Conservation (phyloP, 2,329 filamentous ascomycete genomes). For the Leptodontidium sp. region DNA sequence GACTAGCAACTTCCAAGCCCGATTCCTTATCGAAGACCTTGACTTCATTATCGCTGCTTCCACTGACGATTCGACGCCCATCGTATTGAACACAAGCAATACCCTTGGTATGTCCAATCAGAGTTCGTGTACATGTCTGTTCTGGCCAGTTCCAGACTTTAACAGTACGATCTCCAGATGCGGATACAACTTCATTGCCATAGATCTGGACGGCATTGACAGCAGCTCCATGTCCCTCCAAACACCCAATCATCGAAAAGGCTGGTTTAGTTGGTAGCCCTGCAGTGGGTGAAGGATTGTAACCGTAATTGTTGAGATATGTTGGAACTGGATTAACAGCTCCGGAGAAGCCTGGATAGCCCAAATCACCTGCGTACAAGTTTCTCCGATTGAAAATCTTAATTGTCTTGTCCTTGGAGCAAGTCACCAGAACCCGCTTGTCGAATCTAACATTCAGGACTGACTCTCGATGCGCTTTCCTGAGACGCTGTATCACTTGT, state of each 20-base stretch:
- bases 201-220: conserved; percentile 96
- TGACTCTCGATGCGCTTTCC: conserved; percentile 83
- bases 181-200: conserved; percentile 87
- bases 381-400: conserved; percentile 90
- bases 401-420: conserved; percentile 96
- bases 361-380: conserved; percentile 67
- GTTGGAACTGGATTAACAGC: conserved; percentile 61
- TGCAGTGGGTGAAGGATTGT: conserved; percentile 54
- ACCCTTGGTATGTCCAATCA: conserved; percentile 89
- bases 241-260: conserved; percentile 78
- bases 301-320: conserved; percentile 62
- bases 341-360: conserved; percentile 54
- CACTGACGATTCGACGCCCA: conserved; percentile 89
- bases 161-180: conserved; percentile 91
- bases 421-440: conserved; percentile 89
- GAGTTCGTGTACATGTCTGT: conserved; percentile 77
- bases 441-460: conserved; percentile 95
- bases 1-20: conserved; percentile 86
- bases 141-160: conserved; percentile 94
- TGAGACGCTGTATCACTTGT: conserved; percentile 77
- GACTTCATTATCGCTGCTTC: conserved; percentile 94
- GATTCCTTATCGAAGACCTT: conserved; percentile 92
- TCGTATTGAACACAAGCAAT: conserved; percentile 99
- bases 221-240: conserved; percentile 87
- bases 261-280: conserved; percentile 65